Percentiles rank a stretch among this genome's conserved stretches.
Evolutionary conservation across 352 stramenopile genomes (phyloP).

Genomic region (Globisporangium camurandrum): DNA sequence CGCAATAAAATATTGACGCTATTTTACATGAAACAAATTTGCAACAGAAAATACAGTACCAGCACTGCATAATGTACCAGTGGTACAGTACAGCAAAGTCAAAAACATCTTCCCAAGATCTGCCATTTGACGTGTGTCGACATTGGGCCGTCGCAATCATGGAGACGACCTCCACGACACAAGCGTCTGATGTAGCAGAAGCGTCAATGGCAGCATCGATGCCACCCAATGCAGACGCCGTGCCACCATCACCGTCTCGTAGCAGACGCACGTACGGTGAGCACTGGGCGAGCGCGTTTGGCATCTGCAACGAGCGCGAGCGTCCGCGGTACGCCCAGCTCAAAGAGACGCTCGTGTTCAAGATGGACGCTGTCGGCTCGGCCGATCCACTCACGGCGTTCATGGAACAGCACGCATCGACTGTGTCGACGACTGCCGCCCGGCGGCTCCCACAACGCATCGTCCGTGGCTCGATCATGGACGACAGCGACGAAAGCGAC

Average conservation of each 20-base stretch:
- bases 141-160: too few relatives aligned
- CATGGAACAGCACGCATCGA: slow-evolving; percentile 1
- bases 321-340: slow-evolving; percentile 41
- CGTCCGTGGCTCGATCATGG: slow-evolving; percentile 12
- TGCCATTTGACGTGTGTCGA: too few relatives aligned
- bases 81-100: too few relatives aligned
- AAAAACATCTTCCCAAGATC: too few relatives aligned
- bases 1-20: too few relatives aligned
- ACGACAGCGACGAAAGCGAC: slow-evolving; percentile 12
- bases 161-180: too few relatives aligned
- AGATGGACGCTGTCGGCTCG: slow-evolving; percentile 43
- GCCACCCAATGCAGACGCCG: neutral
- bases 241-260: neutral
- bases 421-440: neutral
- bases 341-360: slow-evolving; percentile 58
- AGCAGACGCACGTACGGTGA: slow-evolving; percentile 16
- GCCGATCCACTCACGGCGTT: slow-evolving; percentile 41
- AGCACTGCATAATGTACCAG: too few relatives aligned
- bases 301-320: slow-evolving; percentile 17
- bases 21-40: too few relatives aligned
- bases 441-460: neutral
- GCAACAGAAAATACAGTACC: too few relatives aligned
- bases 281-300: slow-evolving; percentile 23
- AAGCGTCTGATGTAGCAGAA: too few relatives aligned
- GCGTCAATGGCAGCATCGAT: too few relatives aligned